Conservation (phyloP, 2,329 filamentous ascomycete genomes). For the Rhexocercosporidium sp. region DNA sequence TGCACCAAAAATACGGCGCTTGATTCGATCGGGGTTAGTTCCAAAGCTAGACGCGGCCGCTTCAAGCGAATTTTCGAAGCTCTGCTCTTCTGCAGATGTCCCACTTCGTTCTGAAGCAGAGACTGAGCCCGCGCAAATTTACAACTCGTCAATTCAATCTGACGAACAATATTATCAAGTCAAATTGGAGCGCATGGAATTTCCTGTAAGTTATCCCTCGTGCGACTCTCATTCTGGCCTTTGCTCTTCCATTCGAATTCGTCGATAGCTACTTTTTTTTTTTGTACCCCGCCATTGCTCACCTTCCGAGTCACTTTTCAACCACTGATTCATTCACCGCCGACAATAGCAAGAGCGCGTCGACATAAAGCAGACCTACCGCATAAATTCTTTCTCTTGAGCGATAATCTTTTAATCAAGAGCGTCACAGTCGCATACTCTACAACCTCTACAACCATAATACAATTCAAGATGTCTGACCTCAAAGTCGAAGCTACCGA, state of each 20-base stretch:
- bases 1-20: not conserved
- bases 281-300: slow-evolving; percentile 37
- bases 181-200: not conserved
- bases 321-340: slow-evolving; percentile 24
- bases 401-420: not conserved
- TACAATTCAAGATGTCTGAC: slow-evolving; percentile 33
- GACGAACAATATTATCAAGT: not conserved
- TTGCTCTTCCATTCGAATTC: not conserved
- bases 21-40: not conserved
- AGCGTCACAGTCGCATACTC: slow-evolving; percentile 7
- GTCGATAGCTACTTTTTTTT: slow-evolving; percentile 9
- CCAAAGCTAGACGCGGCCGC: not conserved
- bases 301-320: slow-evolving; percentile 26
- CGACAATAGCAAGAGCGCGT: slow-evolving; percentile 10
- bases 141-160: not conserved
- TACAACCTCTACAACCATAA: not conserved
- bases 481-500: slow-evolving; percentile 32
- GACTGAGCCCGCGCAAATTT: not conserved
- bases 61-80: slow-evolving; percentile 2
- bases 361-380: slow-evolving; percentile 4
- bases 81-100: not conserved
- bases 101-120: slow-evolving; percentile 3
- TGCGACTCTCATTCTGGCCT: not conserved
- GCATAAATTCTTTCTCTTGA: slow-evolving; percentile 4
- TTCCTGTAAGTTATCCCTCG: slow-evolving; percentile 1